Base-by-base conservation (phyloP, 2,329 filamentous ascomycete genomes). In the Xylaria sp. region DNA sequence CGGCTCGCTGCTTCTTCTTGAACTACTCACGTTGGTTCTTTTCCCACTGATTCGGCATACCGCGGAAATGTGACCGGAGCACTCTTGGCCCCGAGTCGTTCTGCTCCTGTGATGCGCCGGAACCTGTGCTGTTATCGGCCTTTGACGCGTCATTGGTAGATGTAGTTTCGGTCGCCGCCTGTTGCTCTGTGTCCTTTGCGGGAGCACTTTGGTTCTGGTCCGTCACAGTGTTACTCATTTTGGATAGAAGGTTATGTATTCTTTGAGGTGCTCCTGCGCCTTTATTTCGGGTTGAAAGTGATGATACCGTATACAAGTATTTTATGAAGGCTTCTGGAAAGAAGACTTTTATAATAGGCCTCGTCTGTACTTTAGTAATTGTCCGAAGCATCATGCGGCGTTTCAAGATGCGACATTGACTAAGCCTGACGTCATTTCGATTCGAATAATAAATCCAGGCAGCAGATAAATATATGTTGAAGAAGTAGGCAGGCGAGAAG, bases 11-110 rank as follows among this genome's bases (percentile, higher is more conserved):
- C 13, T 33, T 56, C 36, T 26, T 26, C n/a, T 15, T 15, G 13
- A 40, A 51, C 7, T 31, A 60, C 71, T 65, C 53, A 74, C 74
- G 63, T 49, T 28, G 66, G 65, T 76, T 76, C 72, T 76, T 76
- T 68, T 75, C 75, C 75, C 75, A 76, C 49, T 76, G 71, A 4
- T 65, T 73, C 54, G 75, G 75, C 75, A 76, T 76, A 54, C 75
- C 75, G 23, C 61, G 71, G 64, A 59, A 76, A 57, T 76, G 75
- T 5, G 74, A 74, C 40, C 65, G 73, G 23, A 76, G 67, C 36
- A 72, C 69, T 49, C 66, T 73, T 1, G 68, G 68, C 2, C 69
- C 64, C 36, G 70, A 48, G 36, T 48, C 66, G 5, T 57, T 65
- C 61, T 69, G 60, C n/a, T 62, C 60, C 20, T 67, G 51, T 36